Evolutionary conservation across 805 yeast genomes (phyloP).

Genomic region (Kluyveromyces aestuarii): DNA sequence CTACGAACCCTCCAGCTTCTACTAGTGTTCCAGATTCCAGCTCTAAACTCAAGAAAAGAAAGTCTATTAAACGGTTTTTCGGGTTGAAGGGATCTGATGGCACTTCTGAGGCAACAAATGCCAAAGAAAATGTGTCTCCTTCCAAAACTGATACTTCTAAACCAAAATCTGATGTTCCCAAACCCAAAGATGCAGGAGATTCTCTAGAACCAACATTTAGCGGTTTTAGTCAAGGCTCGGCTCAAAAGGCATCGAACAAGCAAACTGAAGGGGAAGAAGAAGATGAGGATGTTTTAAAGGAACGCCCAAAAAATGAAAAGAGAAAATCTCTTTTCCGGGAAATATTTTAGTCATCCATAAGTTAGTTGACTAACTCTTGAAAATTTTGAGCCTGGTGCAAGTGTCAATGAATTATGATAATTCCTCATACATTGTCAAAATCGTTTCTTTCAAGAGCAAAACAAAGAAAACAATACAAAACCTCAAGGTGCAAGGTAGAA

Average conservation of each 20-base stretch:
- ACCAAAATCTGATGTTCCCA: background rate
- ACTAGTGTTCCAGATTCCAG: background rate
- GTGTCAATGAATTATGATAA: background rate
- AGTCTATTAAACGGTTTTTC: background rate
- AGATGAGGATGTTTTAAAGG: constrained; percentile 7
- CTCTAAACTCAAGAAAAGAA: background rate
- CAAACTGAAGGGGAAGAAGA: constrained; percentile 9
- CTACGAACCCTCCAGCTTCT: background rate
- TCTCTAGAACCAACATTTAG: constrained; percentile 16
- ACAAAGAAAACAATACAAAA: too few relatives aligned
- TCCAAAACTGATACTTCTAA: background rate
- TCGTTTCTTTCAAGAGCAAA: background rate
- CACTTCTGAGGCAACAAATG: background rate
- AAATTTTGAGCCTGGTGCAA: background rate
- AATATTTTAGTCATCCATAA: constrained; percentile 11
- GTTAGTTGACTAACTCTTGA: background rate
- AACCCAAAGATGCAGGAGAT: background rate
- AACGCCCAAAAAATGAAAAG: constrained; percentile 6
- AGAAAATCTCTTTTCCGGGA: constrained; percentile 21
- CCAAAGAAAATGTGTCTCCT: background rate
- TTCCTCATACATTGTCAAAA: background rate
- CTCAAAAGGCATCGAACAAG: background rate
- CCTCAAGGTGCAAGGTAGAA: background rate
- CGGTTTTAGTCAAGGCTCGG: constrained; percentile 21
- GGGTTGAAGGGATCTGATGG: background rate